phyloP scores from a whole-genome alignment of 2,329 filamentous ascomycete genomes.

The Aureobasidium lini region DNA sequence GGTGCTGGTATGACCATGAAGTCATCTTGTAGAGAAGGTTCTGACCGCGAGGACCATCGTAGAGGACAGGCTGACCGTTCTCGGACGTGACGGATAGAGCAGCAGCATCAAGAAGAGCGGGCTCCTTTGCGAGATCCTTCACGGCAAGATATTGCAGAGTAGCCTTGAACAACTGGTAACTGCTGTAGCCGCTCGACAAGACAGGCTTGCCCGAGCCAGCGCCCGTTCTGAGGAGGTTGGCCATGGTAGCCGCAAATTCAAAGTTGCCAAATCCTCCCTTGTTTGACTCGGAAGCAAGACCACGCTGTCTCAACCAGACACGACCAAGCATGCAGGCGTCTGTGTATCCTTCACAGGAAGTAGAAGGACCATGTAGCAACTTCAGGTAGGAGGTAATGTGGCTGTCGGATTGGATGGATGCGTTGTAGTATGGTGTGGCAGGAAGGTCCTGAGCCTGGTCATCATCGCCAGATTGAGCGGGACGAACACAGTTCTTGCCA shows the following conservation, averaged over 20 bases:
- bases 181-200: constrained; percentile 74
- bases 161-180: constrained; percentile 91
- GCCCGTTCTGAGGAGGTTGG: constrained; percentile 71
- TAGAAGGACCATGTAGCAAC: constrained; percentile 61
- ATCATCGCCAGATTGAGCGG: constrained; percentile 39
- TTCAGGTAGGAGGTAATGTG: constrained; percentile 68
- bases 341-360: constrained; percentile 62
- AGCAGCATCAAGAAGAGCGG: constrained; percentile 40
- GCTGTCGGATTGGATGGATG: constrained; percentile 70
- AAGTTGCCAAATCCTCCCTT: constrained; percentile 86
- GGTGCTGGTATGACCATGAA: constrained; percentile 66
- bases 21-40: constrained; percentile 92
- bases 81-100: neutral
- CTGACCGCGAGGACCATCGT: constrained; percentile 64
- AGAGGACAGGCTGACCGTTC: constrained; percentile 59
- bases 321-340: constrained; percentile 82
- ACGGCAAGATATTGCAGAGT: constrained; percentile 77
- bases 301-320: constrained; percentile 83
- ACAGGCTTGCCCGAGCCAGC: constrained; percentile 62
- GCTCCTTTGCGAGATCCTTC: constrained; percentile 60
- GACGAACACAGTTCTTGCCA: constrained; percentile 61
- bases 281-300: constrained; percentile 62
- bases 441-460: constrained; percentile 25
- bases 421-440: constrained; percentile 82
- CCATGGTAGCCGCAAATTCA: constrained; percentile 78